Conservation (phyloP, 257 asterid genomes). For the Verbena officinalis region DNA sequence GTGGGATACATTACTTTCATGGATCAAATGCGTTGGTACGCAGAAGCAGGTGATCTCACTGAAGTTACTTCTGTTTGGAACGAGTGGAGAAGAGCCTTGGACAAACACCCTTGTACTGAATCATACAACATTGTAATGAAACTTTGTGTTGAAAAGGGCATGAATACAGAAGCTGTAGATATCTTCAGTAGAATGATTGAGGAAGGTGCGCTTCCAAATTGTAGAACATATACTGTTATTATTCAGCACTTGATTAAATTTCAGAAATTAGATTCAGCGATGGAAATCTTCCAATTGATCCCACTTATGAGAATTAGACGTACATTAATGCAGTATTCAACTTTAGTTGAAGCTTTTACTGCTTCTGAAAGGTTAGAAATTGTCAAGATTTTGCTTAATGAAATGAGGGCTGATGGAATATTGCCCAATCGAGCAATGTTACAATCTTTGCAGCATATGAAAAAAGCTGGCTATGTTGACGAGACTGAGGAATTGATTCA, state of each 20-base stretch:
- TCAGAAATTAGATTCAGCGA: slow-evolving; percentile 59
- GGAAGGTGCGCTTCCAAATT: slow-evolving; percentile 92
- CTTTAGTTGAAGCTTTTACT: slow-evolving; percentile 64
- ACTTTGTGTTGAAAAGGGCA: slow-evolving; percentile 63
- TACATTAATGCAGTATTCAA: slow-evolving; percentile 69
- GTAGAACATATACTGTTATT: slow-evolving; percentile 74
- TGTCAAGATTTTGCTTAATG: slow-evolving; percentile 67
- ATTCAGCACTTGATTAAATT: slow-evolving; percentile 73
- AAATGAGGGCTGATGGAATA: slow-evolving; percentile 83
- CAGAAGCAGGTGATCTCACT: slow-evolving; percentile 66
- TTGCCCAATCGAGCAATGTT: slow-evolving; percentile 85
- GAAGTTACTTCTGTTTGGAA: slow-evolving; percentile 70
- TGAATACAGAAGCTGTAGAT: slow-evolving; percentile 64
- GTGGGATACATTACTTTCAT: slow-evolving; percentile 71
- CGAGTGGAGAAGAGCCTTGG: slow-evolving; percentile 67
- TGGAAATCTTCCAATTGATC: slow-evolving; percentile 60
- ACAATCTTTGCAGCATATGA: slow-evolving; percentile 60
- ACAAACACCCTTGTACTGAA: slow-evolving; percentile 72
- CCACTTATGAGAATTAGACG: slow-evolving; percentile 81
- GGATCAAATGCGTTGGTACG: slow-evolving; percentile 86
- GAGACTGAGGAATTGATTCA: slow-evolving; percentile 54
- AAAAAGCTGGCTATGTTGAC: slow-evolving; percentile 64
- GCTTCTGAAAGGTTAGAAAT: slow-evolving; percentile 43
- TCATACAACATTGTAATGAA: slow-evolving; percentile 81
- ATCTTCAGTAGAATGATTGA: slow-evolving; percentile 60